Evolutionary conservation across 768 basidiomycete genomes (phyloP).

Genomic region (Tulasnella calospora): DNA sequence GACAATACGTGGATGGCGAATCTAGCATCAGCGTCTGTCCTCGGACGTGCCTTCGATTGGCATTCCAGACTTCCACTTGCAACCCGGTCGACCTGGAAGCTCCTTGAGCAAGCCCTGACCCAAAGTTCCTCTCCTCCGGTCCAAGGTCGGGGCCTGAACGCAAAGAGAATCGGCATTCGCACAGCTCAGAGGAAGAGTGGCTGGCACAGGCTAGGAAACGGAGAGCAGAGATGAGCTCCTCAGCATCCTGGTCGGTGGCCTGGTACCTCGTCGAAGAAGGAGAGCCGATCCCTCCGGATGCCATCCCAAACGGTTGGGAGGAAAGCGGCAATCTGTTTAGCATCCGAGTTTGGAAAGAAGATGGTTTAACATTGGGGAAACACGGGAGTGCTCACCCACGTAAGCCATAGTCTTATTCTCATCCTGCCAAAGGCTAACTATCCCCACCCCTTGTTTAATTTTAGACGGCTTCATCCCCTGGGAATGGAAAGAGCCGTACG

Average conservation of each 20-base stretch:
- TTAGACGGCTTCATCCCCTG: background rate
- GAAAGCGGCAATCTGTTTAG: background rate
- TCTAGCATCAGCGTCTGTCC: background rate
- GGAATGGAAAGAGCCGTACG: background rate
- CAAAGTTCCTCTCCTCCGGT: background rate
- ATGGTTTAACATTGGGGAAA: background rate
- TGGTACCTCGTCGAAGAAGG: background rate
- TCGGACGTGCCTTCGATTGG: background rate
- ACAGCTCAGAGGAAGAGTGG: background rate
- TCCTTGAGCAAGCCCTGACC: background rate
- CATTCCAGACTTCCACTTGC: background rate
- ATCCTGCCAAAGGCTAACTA: background rate
- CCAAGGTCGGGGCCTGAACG: background rate
- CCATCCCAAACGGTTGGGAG: background rate
- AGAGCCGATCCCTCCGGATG: background rate
- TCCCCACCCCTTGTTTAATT: background rate
- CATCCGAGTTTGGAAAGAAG: background rate
- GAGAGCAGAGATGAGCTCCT: background rate
- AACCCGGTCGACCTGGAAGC: background rate
- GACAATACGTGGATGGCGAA: background rate
- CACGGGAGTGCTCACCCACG: background rate
- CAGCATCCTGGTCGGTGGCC: background rate
- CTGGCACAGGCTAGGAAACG: background rate
- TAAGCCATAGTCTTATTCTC: background rate
- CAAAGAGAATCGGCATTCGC: background rate